These are phyloP conservation scores for Rhododendron williamsianum DNA, from an alignment of 148 eudicot species.

Conservation along the genomic window DNA sequence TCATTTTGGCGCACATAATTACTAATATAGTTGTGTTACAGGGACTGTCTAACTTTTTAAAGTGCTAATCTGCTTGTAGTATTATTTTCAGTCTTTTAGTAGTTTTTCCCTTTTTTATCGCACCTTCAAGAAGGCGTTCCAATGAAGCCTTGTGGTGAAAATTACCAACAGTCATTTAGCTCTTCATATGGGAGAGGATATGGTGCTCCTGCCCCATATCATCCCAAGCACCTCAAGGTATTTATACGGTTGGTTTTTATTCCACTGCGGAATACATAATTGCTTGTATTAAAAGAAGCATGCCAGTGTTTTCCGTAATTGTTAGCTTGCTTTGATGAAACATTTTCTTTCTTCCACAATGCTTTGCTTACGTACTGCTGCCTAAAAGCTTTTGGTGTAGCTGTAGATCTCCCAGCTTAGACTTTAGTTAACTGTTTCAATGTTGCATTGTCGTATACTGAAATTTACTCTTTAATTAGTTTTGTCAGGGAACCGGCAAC, in stretches of 20 bases:
- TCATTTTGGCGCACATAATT: neutral
- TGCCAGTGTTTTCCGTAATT: neutral
- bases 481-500: too few species aligned
- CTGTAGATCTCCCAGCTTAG: neutral
- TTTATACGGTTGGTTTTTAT: neutral
- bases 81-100: neutral
- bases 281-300: neutral
- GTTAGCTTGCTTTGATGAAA: slow-evolving; percentile 1
- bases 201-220: slow-evolving; percentile 33
- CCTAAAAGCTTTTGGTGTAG: neutral
- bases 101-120: neutral
- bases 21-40: neutral
- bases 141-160: slow-evolving; percentile 10
- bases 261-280: neutral
- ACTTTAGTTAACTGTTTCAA: neutral
- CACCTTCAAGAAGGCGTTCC: slow-evolving; percentile 14
- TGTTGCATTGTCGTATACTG: neutral
- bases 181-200: slow-evolving; percentile 37
- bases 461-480: neutral
- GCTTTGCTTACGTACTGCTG: too few species aligned
- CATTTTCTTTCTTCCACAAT: neutral
- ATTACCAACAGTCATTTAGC: slow-evolving; percentile 30
- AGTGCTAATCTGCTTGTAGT: neutral
- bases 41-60: neutral
- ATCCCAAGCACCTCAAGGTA: slow-evolving; percentile 46